Percentiles rank a stretch among this genome's conserved stretches.
phyloP scores from a whole-genome alignment of 1,284 basidiomycete genomes.

The Phaffia rhodozyma region DNA sequence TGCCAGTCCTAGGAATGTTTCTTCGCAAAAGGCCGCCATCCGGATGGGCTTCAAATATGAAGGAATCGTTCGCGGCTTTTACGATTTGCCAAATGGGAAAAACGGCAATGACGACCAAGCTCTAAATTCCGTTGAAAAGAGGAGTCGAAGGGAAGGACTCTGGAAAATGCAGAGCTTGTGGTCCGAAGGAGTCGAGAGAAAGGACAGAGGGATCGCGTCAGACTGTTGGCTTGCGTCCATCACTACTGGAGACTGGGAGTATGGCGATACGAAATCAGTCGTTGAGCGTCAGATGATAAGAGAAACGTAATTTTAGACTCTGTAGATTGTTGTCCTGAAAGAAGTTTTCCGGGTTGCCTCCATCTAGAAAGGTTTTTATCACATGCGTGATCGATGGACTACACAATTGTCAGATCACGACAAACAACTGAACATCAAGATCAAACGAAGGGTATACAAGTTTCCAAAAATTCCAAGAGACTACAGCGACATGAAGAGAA shows the following conservation, averaged over 20 bases:
- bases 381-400: too few relatives aligned
- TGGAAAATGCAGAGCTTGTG: not conserved
- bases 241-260: not conserved
- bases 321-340: too few relatives aligned
- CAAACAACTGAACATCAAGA: too few relatives aligned
- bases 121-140: not conserved
- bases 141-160: not conserved
- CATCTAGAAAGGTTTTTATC: too few relatives aligned
- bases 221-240: not conserved
- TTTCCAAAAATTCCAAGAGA: too few relatives aligned
- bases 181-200: not conserved
- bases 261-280: not conserved
- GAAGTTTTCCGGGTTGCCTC: too few relatives aligned
- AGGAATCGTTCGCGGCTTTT: not conserved
- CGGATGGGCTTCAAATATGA: slow-evolving; percentile 3
- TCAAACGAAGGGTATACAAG: too few relatives aligned
- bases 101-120: not conserved
- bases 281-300: not conserved
- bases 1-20: not conserved
- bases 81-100: not conserved
- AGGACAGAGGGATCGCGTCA: not conserved
- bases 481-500: too few relatives aligned
- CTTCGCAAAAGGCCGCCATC: not conserved
- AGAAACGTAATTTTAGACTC: not conserved
- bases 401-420: too few relatives aligned